Base-by-base conservation (phyloP, 208 protist genomes). In the Naegleria gruberi region DNA sequence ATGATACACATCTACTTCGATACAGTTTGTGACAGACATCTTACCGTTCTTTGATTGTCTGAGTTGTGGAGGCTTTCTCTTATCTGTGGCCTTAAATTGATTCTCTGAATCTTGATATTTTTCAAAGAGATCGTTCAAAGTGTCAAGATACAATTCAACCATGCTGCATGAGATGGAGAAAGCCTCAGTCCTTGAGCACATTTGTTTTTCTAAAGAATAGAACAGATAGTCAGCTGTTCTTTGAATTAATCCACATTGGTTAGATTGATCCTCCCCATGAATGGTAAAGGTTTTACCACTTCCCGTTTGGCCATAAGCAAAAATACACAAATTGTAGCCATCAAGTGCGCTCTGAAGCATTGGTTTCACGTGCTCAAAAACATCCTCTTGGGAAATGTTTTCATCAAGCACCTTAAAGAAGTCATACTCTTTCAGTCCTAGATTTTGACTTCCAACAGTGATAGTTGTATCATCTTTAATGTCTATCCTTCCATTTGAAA, bases 291-390 rank as follows among this genome's bases (percentile, higher is more conserved):
- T 94, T 90, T 26, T 87, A 30, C 96, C 96, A 17, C 92, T 95
- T 46, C 96, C 96, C 5, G 96, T 98, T 91, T 97, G 96, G 0
- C 96, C 96, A 90, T 98, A 98, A 4, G 96, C 96, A 65, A 98
- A 96, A 40, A 98, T 93, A 89, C 95, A 97, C 26, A 97, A 94
- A 41, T 94, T 92, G 89, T 97, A 98, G 34, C 96, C 96, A 90
- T 98, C 96, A 82, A 98, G 91, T 6, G 96, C 96, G 87, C 93
- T 96, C 90, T 96, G 92, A 89, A 98, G 95, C n/a, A 97, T 93
- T 85, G 95, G 95, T 93, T 96, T 94, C 17, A 97, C 94, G 4
- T 92, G 43, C 10, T 90, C 74, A 45, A 93, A 93, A 17, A 91
- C 90, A 46, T 88, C 88, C 17, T 87, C 26, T 57, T 91, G 90